Evolutionary conservation across 1,139 yeast genomes (phyloP), one percentile per base, ranked within the genome.

Genomic region (Diutina rugosa): DNA sequence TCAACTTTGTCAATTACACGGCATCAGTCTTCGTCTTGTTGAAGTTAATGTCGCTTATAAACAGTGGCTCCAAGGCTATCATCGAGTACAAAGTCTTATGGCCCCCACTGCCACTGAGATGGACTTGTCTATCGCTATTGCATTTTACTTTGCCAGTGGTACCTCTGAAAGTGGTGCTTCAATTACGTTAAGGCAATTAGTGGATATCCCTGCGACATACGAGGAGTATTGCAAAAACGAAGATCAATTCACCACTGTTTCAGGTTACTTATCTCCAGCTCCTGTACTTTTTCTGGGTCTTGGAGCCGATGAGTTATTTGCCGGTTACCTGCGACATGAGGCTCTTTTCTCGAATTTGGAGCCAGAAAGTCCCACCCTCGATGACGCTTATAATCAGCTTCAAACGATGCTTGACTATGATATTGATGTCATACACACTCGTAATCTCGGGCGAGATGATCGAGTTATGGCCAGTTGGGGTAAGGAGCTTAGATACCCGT

Each of bases 301-400:
- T n/a, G 99, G 99, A 1, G 99, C 99, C 0, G 99, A 93, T 69
- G 99, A 93, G 69, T 72, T 81, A 35, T 90, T 87, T 72, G 99
- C 96, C 0, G 99, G 99, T 0, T 93, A 93, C 67, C 87, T 90
- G 1, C 70, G 95, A 46, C 95, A 88, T 64, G 84, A 82, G 57
- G 71, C 81, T 44, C 66, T 80, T 1, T 80, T 80, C 62, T 69
- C 76, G 10, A 61, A 63, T 8, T 59, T 55, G 55, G 58, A 44
- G 51, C 65, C 62, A 32, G 65, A 65, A 1, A 61, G 67, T 0
- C 56, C 57, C 0, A 64, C 62, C 44, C 64, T 64, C 6, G 63
- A 64, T 7, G 58, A 63, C 1, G 59, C 62, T 26, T 76, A 72
- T 57, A 46, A 57, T 0, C 62, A 65, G 46, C 64, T 77, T 18